These are phyloP conservation scores for Penicillium crustosum DNA, from an alignment of 2,329 filamentous ascomycete species.

Conservation along the genomic window DNA sequence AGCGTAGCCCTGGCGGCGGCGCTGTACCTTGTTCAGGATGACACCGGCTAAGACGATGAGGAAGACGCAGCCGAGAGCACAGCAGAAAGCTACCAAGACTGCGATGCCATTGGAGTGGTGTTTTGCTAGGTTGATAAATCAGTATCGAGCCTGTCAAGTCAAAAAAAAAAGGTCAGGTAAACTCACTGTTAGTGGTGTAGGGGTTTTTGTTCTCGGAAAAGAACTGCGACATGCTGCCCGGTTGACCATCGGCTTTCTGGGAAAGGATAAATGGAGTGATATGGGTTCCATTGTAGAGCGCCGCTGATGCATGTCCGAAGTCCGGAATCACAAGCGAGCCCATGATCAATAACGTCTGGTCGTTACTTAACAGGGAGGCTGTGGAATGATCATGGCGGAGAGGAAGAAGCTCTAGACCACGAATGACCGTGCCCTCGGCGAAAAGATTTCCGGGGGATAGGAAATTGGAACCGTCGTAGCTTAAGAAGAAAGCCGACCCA, in stretches of 20 bases:
- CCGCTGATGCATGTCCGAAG: constrained; percentile 81
- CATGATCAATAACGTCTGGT: constrained; percentile 77
- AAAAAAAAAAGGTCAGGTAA: constrained; percentile 4
- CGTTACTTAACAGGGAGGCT: constrained; percentile 62
- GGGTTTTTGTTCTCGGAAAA: constrained; percentile 81
- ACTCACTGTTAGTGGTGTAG: constrained; percentile 65
- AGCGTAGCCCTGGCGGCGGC: constrained; percentile 49
- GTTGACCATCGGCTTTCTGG: constrained; percentile 61
- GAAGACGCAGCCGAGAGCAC: constrained; percentile 50
- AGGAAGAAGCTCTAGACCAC: constrained; percentile 77
- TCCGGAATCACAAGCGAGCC: constrained; percentile 73
- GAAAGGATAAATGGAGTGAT: constrained; percentile 80
- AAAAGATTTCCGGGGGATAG: constrained; percentile 64
- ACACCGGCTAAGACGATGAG: constrained; percentile 49
- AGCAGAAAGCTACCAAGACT: constrained; percentile 49
- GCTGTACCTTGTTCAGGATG: constrained; percentile 50
- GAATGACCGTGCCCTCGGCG: constrained; percentile 65
- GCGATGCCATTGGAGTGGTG: constrained; percentile 48
- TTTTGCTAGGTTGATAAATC: constrained; percentile 25
- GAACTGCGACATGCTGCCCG: constrained; percentile 74
- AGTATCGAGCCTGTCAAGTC: constrained; percentile 14
- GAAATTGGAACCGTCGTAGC: constrained; percentile 75
- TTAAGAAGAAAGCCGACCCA: constrained; percentile 74
- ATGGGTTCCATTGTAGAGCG: constrained; percentile 78
- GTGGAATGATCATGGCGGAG: constrained; percentile 66